Evolutionary conservation across 2,329 filamentous ascomycete genomes (phyloP).

Genomic region (Huntiella savannae): DNA sequence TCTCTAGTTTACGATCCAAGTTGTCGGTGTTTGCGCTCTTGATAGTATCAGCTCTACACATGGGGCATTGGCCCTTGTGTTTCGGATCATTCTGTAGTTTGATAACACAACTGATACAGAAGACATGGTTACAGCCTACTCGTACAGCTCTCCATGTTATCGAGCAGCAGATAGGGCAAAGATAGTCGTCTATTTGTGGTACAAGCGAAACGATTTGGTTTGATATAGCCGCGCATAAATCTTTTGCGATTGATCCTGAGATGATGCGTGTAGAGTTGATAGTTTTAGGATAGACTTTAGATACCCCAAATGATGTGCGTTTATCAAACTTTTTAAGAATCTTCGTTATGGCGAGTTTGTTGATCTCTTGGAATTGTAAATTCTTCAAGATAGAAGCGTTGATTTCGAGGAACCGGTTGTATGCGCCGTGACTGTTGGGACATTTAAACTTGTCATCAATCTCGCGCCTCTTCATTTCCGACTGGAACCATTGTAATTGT

Average conservation of each 20-base stretch:
- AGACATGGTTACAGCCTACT: constrained; percentile 55
- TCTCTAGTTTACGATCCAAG: constrained; percentile 47
- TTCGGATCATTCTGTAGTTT: constrained; percentile 43
- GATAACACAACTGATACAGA: constrained; percentile 70
- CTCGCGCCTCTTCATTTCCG: constrained; percentile 40
- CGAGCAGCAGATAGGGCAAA: constrained; percentile 61
- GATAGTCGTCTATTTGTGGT: constrained; percentile 68
- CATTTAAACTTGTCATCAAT: constrained; percentile 46
- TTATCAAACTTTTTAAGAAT: constrained; percentile 91
- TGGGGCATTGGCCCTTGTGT: constrained; percentile 49
- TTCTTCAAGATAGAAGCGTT: constrained; percentile 63
- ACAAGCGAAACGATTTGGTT: constrained; percentile 53
- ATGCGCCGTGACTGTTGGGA: constrained; percentile 42
- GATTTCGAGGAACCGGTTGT: constrained; percentile 49
- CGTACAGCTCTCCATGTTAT: constrained; percentile 70
- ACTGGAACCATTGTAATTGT: constrained; percentile 53
- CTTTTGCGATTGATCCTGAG: constrained; percentile 49
- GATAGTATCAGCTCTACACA: constrained; percentile 56
- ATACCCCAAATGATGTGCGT: constrained; percentile 53
- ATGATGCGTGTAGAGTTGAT: constrained; percentile 42
- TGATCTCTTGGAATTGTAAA: constrained; percentile 70
- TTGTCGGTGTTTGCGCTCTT: constrained; percentile 43
- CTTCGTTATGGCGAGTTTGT: constrained; percentile 57
- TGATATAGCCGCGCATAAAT: constrained; percentile 56
- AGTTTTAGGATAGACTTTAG: constrained; percentile 38